Evolutionary conservation across 1,284 basidiomycete species (phyloP).

Genomic region (Apiotrichum akiyoshidainum): DNA sequence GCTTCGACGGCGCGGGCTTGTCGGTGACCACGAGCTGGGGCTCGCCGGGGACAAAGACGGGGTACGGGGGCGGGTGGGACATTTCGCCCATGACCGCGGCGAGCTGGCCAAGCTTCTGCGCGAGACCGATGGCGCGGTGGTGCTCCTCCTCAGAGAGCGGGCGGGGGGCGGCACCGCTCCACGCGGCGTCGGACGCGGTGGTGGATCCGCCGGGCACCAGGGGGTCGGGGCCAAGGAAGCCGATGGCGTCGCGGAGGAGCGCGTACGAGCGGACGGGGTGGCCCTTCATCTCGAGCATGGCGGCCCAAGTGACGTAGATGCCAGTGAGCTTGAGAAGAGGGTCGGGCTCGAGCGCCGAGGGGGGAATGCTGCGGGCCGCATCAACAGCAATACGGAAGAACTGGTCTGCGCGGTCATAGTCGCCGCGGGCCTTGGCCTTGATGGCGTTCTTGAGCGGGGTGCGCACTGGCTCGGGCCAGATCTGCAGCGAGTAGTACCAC

Average conservation of each 20-base stretch:
- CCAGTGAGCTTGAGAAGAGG: constrained; percentile 48
- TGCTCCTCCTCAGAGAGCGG: constrained; percentile 32
- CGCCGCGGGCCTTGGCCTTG: constrained; percentile 40
- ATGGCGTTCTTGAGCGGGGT: constrained; percentile 45
- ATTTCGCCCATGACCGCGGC: constrained; percentile 19
- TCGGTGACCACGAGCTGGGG: not conserved
- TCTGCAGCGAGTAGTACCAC: constrained; percentile 46
- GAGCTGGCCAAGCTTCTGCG: constrained; percentile 33
- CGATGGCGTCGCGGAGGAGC: constrained; percentile 33
- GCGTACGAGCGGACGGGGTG: constrained; percentile 37
- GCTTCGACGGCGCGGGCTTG: not conserved
- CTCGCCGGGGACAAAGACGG: not conserved
- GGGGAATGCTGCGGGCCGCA: constrained; percentile 28
- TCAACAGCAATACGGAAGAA: constrained; percentile 44
- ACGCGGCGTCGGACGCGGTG: not conserved
- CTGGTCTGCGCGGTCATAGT: constrained; percentile 39
- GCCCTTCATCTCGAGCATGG: constrained; percentile 39
- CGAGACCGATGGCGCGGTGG: constrained; percentile 42
- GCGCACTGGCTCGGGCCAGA: constrained; percentile 47
- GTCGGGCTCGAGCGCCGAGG: constrained; percentile 36
- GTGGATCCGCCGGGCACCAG: constrained; percentile 13
- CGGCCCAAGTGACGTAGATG: constrained; percentile 43
- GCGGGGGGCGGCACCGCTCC: constrained; percentile 13
- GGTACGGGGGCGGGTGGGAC: constrained; percentile 13
- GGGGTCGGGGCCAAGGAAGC: constrained; percentile 34